Percentiles rank a stretch among this genome's conserved stretches.
Conservation (phyloP, 306 rosid genomes). For the Corylus heterophylla region DNA sequence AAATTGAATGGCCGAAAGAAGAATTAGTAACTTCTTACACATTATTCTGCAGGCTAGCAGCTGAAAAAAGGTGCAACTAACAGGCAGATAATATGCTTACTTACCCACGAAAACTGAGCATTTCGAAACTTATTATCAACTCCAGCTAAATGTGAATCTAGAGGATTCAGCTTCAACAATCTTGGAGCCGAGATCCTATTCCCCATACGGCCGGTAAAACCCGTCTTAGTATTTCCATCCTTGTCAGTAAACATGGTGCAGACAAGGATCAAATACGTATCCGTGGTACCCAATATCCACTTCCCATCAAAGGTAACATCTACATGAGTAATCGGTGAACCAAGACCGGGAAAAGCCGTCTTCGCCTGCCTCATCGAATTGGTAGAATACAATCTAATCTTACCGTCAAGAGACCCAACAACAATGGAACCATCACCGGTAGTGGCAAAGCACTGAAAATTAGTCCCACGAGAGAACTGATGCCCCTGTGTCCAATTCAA, state of each 20-base stretch:
- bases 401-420: slow-evolving; percentile 94
- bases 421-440: slow-evolving; percentile 96
- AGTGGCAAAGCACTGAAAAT: slow-evolving; percentile 95
- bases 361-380: slow-evolving; percentile 91
- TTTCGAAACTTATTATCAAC: slow-evolving; percentile 75
- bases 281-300: slow-evolving; percentile 95
- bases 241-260: slow-evolving; percentile 83
- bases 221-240: slow-evolving; percentile 83
- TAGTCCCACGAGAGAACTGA: slow-evolving; percentile 91
- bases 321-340: slow-evolving; percentile 89
- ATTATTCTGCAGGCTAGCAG: not conserved
- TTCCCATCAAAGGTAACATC: slow-evolving; percentile 95
- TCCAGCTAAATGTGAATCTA: slow-evolving; percentile 95
- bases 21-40: not conserved
- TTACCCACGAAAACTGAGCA: slow-evolving; percentile 98
- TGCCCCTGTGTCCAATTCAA: slow-evolving; percentile 96
- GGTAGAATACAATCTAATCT: slow-evolving; percentile 80
- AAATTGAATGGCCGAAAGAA: not conserved
- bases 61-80: slow-evolving; percentile 7
- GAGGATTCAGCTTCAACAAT: slow-evolving; percentile 84
- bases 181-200: slow-evolving; percentile 91
- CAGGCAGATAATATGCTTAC: slow-evolving; percentile 17
- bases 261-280: slow-evolving; percentile 73
- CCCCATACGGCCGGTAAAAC: slow-evolving; percentile 92
- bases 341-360: slow-evolving; percentile 97